phyloP scores from a whole-genome alignment of 2,329 filamentous ascomycete genomes.

The Didymella sp. region DNA sequence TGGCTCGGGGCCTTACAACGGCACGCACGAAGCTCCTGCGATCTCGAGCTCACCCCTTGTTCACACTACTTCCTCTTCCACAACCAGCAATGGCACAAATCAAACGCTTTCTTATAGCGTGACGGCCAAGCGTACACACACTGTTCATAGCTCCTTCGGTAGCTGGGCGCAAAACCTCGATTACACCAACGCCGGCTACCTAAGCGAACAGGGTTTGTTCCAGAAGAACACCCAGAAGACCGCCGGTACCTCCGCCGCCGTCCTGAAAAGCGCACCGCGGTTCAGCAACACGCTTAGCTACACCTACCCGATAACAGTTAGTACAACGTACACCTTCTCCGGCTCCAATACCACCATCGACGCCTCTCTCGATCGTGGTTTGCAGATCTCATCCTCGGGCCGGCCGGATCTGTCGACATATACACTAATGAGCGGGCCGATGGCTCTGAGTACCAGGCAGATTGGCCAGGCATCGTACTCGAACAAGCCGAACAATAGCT shows the following conservation, averaged over 20 bases:
- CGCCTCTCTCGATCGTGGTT: not conserved
- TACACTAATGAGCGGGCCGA: not conserved
- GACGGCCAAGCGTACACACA: constrained; percentile 2
- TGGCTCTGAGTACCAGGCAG: constrained; percentile 3
- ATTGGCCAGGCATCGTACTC: constrained; percentile 4
- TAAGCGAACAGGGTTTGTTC: not conserved
- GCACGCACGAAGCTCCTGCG: constrained; percentile 1
- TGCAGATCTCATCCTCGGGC: constrained; percentile 6
- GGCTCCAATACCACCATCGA: constrained; percentile 7
- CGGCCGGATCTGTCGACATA: constrained; percentile 4
- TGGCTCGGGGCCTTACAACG: constrained; percentile 1
- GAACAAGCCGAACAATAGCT: constrained; percentile 9
- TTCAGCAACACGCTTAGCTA: constrained; percentile 9
- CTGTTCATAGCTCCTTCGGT: not conserved
- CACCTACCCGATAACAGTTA: constrained; percentile 7
- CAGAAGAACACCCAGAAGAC: constrained; percentile 1
- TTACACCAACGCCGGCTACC: constrained; percentile 5
- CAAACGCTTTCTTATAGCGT: constrained; percentile 5
- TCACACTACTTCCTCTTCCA: constrained; percentile 1
- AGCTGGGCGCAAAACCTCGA: constrained; percentile 4
- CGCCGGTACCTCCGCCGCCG: not conserved
- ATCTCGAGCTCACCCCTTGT: not conserved
- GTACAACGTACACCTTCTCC: constrained; percentile 6
- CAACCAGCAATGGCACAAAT: constrained; percentile 6
- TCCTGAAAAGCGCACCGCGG: not conserved